Percentiles rank a stretch among this genome's conserved stretches.
Evolutionary conservation across 78 protist species (phyloP).

Genomic region (Dictyostelium firmibasis): DNA sequence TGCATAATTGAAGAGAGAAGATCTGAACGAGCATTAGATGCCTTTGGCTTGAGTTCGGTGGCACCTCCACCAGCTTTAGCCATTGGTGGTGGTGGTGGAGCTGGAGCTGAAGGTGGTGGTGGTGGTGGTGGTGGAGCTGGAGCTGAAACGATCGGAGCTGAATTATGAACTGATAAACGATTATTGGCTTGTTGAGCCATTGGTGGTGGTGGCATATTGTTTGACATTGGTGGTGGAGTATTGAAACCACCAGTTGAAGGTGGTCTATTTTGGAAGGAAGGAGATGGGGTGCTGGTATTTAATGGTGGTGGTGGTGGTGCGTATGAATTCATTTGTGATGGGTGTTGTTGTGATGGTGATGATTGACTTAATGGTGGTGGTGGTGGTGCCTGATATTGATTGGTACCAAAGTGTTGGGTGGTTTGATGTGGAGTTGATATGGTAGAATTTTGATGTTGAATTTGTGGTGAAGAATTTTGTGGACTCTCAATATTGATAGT

Average conservation of each 20-base stretch:
- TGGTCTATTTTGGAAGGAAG: not conserved
- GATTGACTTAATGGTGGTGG: slow-evolving; percentile 15
- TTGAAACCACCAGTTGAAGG: not conserved
- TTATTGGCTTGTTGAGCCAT: not conserved
- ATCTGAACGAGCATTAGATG: slow-evolving; percentile 52
- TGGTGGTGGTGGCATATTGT: slow-evolving; percentile 66
- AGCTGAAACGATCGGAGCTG: not conserved
- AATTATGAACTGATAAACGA: not conserved
- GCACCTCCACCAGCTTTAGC: slow-evolving; percentile 5
- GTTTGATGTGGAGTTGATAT: not conserved
- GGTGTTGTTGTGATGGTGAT: slow-evolving; percentile 27
- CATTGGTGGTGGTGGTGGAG: slow-evolving; percentile 79
- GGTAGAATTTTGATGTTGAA: not conserved
- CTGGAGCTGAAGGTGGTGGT: slow-evolving; percentile 59
- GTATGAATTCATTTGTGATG: slow-evolving; percentile 4
- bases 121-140: slow-evolving; percentile 79
- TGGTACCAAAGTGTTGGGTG: not conserved
- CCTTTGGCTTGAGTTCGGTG: slow-evolving; percentile 9
- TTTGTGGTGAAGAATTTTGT: not conserved
- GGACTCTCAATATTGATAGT: slow-evolving; percentile 22
- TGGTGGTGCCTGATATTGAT: not conserved
- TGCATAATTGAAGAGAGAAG: slow-evolving; percentile 42
- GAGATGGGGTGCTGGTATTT: slow-evolving; percentile 8
- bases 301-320: slow-evolving; percentile 63
- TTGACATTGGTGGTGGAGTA: slow-evolving; percentile 48